Base-by-base conservation (phyloP, 179 eudicot genomes). In the Dionaea muscipula region DNA sequence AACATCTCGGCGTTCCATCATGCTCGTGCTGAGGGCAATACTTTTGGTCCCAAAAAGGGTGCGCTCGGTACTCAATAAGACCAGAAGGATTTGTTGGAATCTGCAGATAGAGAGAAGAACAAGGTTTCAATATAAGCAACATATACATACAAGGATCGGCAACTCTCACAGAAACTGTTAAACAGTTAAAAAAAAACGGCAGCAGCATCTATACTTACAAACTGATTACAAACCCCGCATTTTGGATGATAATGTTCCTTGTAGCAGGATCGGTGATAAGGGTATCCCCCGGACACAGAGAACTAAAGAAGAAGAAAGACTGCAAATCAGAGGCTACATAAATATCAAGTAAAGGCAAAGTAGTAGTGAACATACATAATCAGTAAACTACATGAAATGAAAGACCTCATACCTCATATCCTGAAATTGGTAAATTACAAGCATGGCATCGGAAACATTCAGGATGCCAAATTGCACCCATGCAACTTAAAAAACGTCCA, bases 381-480 rank as follows among this genome's bases (percentile, higher is more conserved):
- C 31, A 37, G 26, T 14, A 31, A 58, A 18, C 41, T 28, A 28
- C 8, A 28, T 28, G 35, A 37, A 41, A n/a, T n/a, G 15, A 37
- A 41, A 16, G 31, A 40, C 14, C 8, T 44, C 25, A 2, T 70
- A 87, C 90, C 90, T 84, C 94, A 64, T 80, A 76, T 62, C 79
- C 90, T 50, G 83, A 78, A 67, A 87, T 84, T 2, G 90, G 90
- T 56, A 71, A 75, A 66, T 73, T 68, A 66, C 96, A 87, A 43
- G 76, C 86, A 56, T 75, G 85, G 75, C 96, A 87, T 63, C 77
- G 66, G 67, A 87, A 87, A 73, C 96, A 87, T 60, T 84, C 90
- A 39, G 94, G 96, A 68, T 87, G 96, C 96, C 94, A 84, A 59
- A 84, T 68, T 64, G 77, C 83, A 59, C 86, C 82, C 86, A 84